Evolutionary conservation across 1,284 basidiomycete genomes (phyloP).

Genomic region (Ceratobasidium sp.): DNA sequence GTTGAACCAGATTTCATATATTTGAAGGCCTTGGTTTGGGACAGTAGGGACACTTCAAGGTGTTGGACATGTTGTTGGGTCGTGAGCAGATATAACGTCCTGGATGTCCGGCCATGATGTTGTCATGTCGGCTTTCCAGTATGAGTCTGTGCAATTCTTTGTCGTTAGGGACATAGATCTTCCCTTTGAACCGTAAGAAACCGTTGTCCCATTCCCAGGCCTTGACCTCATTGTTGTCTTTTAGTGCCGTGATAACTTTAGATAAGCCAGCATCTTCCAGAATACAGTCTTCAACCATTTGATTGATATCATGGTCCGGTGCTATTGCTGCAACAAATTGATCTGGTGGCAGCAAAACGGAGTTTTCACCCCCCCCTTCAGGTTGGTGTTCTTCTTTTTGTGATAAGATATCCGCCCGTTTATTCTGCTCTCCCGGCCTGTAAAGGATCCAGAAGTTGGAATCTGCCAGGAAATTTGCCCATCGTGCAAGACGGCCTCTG

Average conservation of each 20-base stretch:
- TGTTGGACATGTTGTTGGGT: too few relatives aligned
- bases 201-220: neutral
- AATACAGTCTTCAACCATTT: too few relatives aligned
- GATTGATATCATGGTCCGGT: too few relatives aligned
- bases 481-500: slow-evolving; percentile 52
- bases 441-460: slow-evolving; percentile 54
- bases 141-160: neutral
- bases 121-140: slow-evolving; percentile 54
- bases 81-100: neutral
- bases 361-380: too few relatives aligned
- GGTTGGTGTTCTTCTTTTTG: too few relatives aligned
- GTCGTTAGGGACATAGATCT: slow-evolving; percentile 2
- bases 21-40: too few relatives aligned
- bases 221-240: neutral
- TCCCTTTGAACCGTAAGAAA: neutral
- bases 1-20: too few relatives aligned
- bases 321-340: too few relatives aligned
- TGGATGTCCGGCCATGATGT: slow-evolving; percentile 21
- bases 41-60: too few relatives aligned
- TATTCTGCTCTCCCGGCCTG: slow-evolving; percentile 57
- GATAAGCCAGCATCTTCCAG: too few relatives aligned
- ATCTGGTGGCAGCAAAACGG: too few relatives aligned
- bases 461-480: slow-evolving; percentile 57
- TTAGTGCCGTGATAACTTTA: slow-evolving; percentile 31
- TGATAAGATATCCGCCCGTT: slow-evolving; percentile 61